phyloP scores from a whole-genome alignment of 1,284 basidiomycete genomes.

The Ganoderma resinaceum region DNA sequence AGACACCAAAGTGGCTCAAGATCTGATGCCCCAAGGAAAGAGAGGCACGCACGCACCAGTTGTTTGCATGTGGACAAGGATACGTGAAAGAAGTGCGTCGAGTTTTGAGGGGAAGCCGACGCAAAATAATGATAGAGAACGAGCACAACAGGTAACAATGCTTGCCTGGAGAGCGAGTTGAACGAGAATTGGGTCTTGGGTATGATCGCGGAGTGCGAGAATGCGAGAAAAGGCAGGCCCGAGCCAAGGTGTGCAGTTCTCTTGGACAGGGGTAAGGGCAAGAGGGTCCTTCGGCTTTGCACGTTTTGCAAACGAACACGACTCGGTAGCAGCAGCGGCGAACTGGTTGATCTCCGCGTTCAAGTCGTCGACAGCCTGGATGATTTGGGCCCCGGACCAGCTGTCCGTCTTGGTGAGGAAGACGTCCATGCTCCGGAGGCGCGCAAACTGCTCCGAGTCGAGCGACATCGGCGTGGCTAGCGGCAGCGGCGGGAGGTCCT shows the following conservation, averaged over 20 bases:
- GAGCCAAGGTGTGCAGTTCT: slow-evolving; percentile 61
- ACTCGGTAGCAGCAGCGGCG: slow-evolving; percentile 73
- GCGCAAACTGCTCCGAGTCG: slow-evolving; percentile 49
- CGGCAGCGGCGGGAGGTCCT: slow-evolving; percentile 36
- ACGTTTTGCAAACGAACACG: slow-evolving; percentile 45
- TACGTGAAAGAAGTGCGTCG: slow-evolving; percentile 67
- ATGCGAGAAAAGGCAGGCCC: slow-evolving; percentile 65
- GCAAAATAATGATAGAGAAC: slow-evolving; percentile 72
- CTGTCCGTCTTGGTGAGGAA: slow-evolving; percentile 76
- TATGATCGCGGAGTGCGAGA: slow-evolving; percentile 66
- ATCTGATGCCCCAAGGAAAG: slow-evolving; percentile 19
- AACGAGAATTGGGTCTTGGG: slow-evolving; percentile 75
- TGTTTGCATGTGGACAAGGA: slow-evolving; percentile 70
- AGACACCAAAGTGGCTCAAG: slow-evolving; percentile 15
- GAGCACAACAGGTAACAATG: slow-evolving; percentile 66
- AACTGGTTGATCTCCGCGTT: slow-evolving; percentile 81
- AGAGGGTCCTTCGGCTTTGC: slow-evolving; percentile 24
- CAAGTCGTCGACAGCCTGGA: slow-evolving; percentile 79
- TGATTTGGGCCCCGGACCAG: slow-evolving; percentile 78
- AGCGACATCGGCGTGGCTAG: slow-evolving; percentile 35
- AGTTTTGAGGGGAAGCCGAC: slow-evolving; percentile 74
- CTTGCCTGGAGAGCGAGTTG: slow-evolving; percentile 77
- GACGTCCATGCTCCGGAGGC: slow-evolving; percentile 61
- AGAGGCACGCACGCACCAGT: slow-evolving; percentile 52
- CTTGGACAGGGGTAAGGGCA: slow-evolving; percentile 47